Percentiles rank a stretch among this genome's conserved stretches.
Conservation (phyloP, 495 filamentous ascomycete genomes). For the Aspergillus bertholletiae region DNA sequence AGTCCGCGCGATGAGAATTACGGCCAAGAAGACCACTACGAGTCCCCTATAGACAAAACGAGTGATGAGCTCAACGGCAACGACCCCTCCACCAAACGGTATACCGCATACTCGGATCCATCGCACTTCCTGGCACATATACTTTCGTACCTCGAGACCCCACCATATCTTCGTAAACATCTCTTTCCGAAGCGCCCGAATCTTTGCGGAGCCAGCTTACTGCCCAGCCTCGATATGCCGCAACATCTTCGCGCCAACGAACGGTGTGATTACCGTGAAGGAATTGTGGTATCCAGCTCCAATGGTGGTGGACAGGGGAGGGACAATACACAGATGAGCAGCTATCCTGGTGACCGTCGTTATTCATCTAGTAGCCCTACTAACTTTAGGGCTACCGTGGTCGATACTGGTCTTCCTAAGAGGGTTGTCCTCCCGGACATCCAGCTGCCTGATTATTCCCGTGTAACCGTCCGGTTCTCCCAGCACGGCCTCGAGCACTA, state of each 20-base stretch:
- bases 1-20: slow-evolving; percentile 5
- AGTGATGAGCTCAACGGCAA: slow-evolving; percentile 20
- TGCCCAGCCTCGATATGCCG: slow-evolving; percentile 73
- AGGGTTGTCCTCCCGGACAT: slow-evolving; percentile 46
- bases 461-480: slow-evolving; percentile 62
- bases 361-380: slow-evolving; percentile 1
- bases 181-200: slow-evolving; percentile 73
- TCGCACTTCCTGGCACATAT: slow-evolving; percentile 69
- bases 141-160: slow-evolving; percentile 70
- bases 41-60: slow-evolving; percentile 21
- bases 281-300: slow-evolving; percentile 47
- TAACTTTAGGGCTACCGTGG: slow-evolving; percentile 16
- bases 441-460: slow-evolving; percentile 53
- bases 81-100: slow-evolving; percentile 40
- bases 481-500: slow-evolving; percentile 3
- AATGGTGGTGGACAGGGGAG: slow-evolving; percentile 6
- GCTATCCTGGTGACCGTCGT: not conserved
- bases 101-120: slow-evolving; percentile 63
- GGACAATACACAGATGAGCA: not conserved
- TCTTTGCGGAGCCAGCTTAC: slow-evolving; percentile 56
- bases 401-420: slow-evolving; percentile 27
- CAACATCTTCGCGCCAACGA: slow-evolving; percentile 65
- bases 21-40: slow-evolving; percentile 11
- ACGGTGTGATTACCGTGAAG: slow-evolving; percentile 69
- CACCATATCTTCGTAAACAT: slow-evolving; percentile 64